A percentile compares a stretch with the other conserved stretches of the same genome.
Conservation (phyloP, 306 rosid genomes). For the Pueraria montana region DNA sequence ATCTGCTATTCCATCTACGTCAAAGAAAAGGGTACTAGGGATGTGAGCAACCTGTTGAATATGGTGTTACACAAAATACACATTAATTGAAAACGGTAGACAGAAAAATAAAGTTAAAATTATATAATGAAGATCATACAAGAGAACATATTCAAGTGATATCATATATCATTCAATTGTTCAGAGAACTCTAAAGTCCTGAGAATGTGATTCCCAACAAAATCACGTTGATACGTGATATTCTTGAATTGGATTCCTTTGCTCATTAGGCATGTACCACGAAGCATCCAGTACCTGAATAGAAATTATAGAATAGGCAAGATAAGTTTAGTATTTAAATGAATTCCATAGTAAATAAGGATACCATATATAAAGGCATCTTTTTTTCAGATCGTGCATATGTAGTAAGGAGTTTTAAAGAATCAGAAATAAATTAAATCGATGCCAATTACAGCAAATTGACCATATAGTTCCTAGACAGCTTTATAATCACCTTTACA, state of each 20-base stretch:
- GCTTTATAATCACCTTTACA: background rate
- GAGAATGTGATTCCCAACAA: conserved; percentile 13
- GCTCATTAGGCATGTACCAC: conserved; percentile 99
- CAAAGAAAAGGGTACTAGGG: conserved; percentile 98
- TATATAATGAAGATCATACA: conserved; percentile 7
- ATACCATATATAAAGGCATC: conserved; percentile 1
- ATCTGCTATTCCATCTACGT: conserved; percentile 92
- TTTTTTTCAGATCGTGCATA: background rate
- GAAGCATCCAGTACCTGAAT: conserved; percentile 95
- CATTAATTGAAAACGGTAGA: conserved; percentile 13
- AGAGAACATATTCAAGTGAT: conserved; percentile 35
- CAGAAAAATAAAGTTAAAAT: background rate
- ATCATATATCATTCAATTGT: background rate
- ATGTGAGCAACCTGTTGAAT: conserved; percentile 91
- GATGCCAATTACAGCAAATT: background rate
- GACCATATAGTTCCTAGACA: background rate
- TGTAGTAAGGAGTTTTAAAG: background rate
- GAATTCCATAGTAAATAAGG: conserved; percentile 14
- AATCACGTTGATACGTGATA: conserved; percentile 72
- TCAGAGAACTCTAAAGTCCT: conserved; percentile 24
- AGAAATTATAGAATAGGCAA: conserved; percentile 20
- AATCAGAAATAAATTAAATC: background rate
- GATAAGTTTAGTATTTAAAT: conserved; percentile 17
- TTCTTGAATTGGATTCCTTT: conserved; percentile 95
- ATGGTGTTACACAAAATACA: conserved; percentile 36